These are phyloP conservation scores for Diplodia scrobiculata DNA, from an alignment of 2,329 filamentous ascomycete genomes.

Conservation along the genomic window DNA sequence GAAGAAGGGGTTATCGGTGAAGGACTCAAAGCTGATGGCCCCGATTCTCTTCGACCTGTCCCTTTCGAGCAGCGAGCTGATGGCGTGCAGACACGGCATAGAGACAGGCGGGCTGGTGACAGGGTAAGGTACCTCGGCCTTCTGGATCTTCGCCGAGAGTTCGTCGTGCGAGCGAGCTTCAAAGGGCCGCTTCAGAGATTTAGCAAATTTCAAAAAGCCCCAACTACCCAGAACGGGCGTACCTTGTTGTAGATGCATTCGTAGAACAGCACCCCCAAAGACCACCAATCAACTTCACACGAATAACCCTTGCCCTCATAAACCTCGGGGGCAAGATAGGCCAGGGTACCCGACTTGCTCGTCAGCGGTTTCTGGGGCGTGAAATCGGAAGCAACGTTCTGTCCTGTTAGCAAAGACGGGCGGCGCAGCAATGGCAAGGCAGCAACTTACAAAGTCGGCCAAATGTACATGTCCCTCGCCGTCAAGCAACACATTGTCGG, in stretches of 20 bases:
- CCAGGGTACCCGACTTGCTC: conserved; percentile 94
- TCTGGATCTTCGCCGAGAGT: conserved; percentile 77
- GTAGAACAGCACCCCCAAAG: conserved; percentile 94
- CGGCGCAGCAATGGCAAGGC: background rate
- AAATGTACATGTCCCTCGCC: conserved; percentile 77
- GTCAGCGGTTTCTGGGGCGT: conserved; percentile 78
- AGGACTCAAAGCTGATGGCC: conserved; percentile 77
- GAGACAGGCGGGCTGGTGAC: conserved; percentile 89
- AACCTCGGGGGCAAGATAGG: conserved; percentile 93
- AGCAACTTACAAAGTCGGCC: conserved; percentile 84
- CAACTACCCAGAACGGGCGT: conserved; percentile 29
- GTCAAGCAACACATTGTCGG: conserved; percentile 48
- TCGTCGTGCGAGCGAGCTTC: conserved; percentile 83
- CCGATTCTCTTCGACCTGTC: conserved; percentile 82
- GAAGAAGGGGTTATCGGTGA: conserved; percentile 89
- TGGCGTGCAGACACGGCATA: conserved; percentile 83
- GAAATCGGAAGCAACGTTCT: conserved; percentile 97
- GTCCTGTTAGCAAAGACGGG: conserved; percentile 42
- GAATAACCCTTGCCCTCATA: conserved; percentile 89
- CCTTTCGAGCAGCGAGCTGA: conserved; percentile 77
- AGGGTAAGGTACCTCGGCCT: conserved; percentile 82
- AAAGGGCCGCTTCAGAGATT: conserved; percentile 72
- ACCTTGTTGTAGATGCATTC: conserved; percentile 99
- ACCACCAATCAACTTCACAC: conserved; percentile 97
- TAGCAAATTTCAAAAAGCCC: background rate